Evolutionary conservation across 108 stramenopile genomes (phyloP), one percentile per base, ranked within the genome.

Genomic region (Cyclotella baltica): DNA sequence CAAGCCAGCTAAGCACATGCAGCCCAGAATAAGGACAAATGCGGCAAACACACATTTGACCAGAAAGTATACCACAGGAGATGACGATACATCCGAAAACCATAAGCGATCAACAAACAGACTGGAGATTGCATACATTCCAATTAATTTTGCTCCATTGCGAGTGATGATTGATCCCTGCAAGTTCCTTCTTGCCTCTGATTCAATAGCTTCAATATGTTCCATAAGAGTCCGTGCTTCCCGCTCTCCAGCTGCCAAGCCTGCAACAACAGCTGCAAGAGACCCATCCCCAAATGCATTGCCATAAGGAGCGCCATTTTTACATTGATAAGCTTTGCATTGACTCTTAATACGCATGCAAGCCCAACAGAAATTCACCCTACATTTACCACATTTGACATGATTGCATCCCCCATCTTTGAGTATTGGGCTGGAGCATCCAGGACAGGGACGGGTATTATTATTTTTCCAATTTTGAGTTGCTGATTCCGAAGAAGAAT

Each of bases 331-430:
- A 4, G 90, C 79, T 63, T 19, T 27, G 47, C 88, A 89, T 29
- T 22, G 11, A 11, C 85, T 82, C 40, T 73, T 53, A 0, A 77
- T 53, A 65, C 88, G 57, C 88, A 91, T 89, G 53, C 90, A 91
- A 0, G 85, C 87, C 90, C 90, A 91, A 66, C 90, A 91, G 76
- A 91, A 91, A 2, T 81, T 55, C 16, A 67, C 79, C 1, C 59
- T 61, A 71, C 90, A 91, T 33, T 77, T 80, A 35, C 80, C 73
- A 67, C 90, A 91, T 37, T 38, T 57, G 43, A 84, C 70, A 35
- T 84, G 83, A 48, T 84, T 84, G 55, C 83, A 84, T 48, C 83
- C 83, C 22, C 82, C 83, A 50, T 83, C 78, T 40, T 83, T 83
- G 16, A 75, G 57, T 31, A 83, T 80, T 19, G 83, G 78, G 27